A percentile compares a stretch with the other conserved stretches of the same genome.
Evolutionary conservation across 257 asterid genomes (phyloP).

Genomic region (Nicotiana tabacum): DNA sequence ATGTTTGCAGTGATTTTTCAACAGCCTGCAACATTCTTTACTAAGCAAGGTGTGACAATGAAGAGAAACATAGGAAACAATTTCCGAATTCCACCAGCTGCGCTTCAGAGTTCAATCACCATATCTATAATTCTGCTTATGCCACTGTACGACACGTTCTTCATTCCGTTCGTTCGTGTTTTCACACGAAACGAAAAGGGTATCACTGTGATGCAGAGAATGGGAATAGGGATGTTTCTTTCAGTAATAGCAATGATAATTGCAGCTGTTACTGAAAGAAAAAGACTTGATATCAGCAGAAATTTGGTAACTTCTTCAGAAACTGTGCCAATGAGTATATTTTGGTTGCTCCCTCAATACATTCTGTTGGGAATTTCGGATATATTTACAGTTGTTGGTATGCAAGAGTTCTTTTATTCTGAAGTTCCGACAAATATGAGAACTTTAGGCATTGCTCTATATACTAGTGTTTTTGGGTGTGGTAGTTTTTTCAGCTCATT

Average conservation of each 20-base stretch:
- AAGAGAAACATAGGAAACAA: conserved; percentile 48
- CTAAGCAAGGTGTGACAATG: conserved; percentile 96
- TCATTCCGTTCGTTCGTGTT: conserved; percentile 58
- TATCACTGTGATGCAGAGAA: conserved; percentile 67
- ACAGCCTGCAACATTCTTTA: conserved; percentile 89
- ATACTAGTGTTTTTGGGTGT: conserved; percentile 79
- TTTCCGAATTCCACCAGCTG: conserved; percentile 93
- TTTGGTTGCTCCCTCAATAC: conserved; percentile 91
- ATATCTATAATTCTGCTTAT: conserved; percentile 63
- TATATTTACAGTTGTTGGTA: conserved; percentile 89
- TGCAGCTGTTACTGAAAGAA: conserved; percentile 66
- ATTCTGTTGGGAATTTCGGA: conserved; percentile 81
- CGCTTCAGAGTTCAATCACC: conserved; percentile 88
- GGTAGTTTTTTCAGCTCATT: conserved; percentile 80
- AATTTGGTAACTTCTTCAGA: background rate
- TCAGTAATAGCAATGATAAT: conserved; percentile 76
- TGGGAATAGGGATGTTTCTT: conserved; percentile 82
- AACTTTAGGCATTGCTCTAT: conserved; percentile 84
- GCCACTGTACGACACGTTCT: conserved; percentile 69
- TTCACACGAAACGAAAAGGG: conserved; percentile 65
- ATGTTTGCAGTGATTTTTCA: conserved; percentile 90
- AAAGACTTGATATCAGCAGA: conserved; percentile 37
- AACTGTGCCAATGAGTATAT: conserved; percentile 51
- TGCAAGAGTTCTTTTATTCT: conserved; percentile 87
- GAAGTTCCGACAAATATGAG: conserved; percentile 80